These are phyloP conservation scores for Piper longum DNA, from an alignment of 164 flowering plant species.

Conservation along the genomic window DNA sequence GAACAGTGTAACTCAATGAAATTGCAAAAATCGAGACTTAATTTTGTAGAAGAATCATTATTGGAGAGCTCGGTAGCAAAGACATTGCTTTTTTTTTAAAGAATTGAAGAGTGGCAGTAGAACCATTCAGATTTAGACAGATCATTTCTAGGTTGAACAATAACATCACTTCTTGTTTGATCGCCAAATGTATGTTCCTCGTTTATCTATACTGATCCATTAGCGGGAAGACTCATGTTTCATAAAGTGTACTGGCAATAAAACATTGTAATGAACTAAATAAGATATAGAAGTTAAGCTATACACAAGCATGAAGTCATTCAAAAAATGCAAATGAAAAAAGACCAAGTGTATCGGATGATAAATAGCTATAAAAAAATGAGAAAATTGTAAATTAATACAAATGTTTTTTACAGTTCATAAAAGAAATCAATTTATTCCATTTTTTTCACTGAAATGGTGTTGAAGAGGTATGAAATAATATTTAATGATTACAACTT, in stretches of 20 bases:
- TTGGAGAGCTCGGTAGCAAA: slow-evolving; percentile 17
- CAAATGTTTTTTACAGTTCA: no score
- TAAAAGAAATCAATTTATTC: no score
- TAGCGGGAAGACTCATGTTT: background rate
- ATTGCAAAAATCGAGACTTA: slow-evolving; percentile 6
- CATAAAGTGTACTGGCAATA: background rate
- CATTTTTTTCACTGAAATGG: no score
- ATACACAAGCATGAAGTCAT: background rate
- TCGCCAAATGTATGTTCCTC: slow-evolving; percentile 23
- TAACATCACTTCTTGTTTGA: slow-evolving; percentile 24
- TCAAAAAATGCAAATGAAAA: background rate
- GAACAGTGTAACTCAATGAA: slow-evolving; percentile 36
- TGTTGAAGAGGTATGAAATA: no score
- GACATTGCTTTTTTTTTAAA: slow-evolving; percentile 33
- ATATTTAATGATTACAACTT: no score
- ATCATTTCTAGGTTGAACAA: slow-evolving; percentile 25
- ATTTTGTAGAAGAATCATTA: background rate
- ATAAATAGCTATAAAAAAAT: no score
- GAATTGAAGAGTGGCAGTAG: slow-evolving; percentile 32
- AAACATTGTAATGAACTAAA: background rate
- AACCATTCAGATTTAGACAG: slow-evolving; percentile 32
- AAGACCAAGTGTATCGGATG: background rate
- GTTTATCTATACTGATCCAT: background rate
- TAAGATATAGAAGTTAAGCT: background rate
- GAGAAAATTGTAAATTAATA: no score